Percentiles rank a stretch among this genome's conserved stretches.
Evolutionary conservation across 2,329 filamentous ascomycete species (phyloP).

Genomic region (Aureobasidium sp.): DNA sequence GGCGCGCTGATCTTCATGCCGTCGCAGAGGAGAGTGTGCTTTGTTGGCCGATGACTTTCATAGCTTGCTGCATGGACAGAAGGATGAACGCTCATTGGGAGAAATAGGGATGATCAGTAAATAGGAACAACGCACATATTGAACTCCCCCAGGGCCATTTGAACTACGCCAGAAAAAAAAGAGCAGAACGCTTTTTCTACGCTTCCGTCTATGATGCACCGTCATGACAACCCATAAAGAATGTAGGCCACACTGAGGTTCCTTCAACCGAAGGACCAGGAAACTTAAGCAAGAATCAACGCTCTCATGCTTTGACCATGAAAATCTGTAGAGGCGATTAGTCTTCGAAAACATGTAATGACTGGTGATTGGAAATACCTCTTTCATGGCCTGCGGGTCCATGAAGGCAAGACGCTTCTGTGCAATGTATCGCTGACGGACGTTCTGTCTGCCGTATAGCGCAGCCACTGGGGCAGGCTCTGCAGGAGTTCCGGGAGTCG

Average conservation of each 20-base stretch:
- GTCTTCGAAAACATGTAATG: conserved; percentile 20
- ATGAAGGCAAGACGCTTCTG: conserved; percentile 80
- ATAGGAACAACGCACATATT: neutral
- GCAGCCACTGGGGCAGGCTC: conserved; percentile 19
- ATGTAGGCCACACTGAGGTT: neutral
- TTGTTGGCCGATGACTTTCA: neutral
- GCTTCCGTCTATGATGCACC: neutral
- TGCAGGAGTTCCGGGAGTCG: conserved; percentile 3
- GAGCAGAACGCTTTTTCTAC: conserved; percentile 8
- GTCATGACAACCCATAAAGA: neutral
- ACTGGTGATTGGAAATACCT: conserved; percentile 47
- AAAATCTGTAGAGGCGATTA: conserved; percentile 48
- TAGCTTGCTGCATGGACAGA: neutral
- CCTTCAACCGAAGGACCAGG: too few relatives aligned
- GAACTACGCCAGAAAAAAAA: neutral
- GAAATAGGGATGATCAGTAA: neutral
- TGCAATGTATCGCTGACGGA: conserved; percentile 75
- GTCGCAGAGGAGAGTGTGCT: neutral
- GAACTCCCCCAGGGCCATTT: neutral
- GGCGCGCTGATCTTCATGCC: too few relatives aligned
- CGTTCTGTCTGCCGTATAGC: conserved; percentile 53
- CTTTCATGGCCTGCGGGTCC: conserved; percentile 75
- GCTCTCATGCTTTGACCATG: conserved; percentile 52
- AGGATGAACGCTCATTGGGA: too few relatives aligned
- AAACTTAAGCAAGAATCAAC: neutral